Evolutionary conservation across 176 grass and related monocot species (phyloP).

Genomic region (Metroxylon sagu): DNA sequence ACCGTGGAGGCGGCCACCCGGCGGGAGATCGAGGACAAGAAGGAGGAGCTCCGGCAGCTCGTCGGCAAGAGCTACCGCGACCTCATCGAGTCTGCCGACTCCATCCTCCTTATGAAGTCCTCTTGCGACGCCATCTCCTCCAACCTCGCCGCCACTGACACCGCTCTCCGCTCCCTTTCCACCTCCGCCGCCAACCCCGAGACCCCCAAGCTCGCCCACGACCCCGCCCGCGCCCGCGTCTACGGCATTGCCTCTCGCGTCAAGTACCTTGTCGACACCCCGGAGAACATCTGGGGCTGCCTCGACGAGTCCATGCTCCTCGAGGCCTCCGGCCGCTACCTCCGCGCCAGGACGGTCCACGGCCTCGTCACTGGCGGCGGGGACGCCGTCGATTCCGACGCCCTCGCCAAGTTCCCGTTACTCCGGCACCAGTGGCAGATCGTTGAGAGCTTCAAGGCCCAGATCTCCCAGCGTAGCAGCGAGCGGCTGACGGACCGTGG

Average conservation of each 20-base stretch:
- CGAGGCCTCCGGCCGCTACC: slow-evolving; percentile 80
- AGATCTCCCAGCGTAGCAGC: slow-evolving; percentile 74
- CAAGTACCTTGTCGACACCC: slow-evolving; percentile 95
- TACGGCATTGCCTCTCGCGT: slow-evolving; percentile 64
- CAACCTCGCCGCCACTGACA: slow-evolving; percentile 55
- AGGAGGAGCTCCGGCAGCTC: slow-evolving; percentile 94
- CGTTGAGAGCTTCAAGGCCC: slow-evolving; percentile 72
- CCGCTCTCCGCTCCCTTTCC: slow-evolving; percentile 62
- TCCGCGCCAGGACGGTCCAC: slow-evolving; percentile 65
- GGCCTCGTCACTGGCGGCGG: slow-evolving; percentile 29
- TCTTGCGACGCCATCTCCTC: slow-evolving; percentile 69
- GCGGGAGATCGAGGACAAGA: slow-evolving; percentile 85
- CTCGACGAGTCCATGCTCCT: slow-evolving; percentile 84
- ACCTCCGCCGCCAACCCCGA: slow-evolving; percentile 23
- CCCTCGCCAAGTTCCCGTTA: slow-evolving; percentile 61
- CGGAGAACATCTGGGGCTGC: slow-evolving; percentile 96
- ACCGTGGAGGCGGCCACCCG: slow-evolving; percentile 44
- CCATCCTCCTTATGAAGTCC: slow-evolving; percentile 84
- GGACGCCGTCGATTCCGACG: slow-evolving; percentile 16
- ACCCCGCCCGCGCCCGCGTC: slow-evolving; percentile 39
- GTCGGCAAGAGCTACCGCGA: slow-evolving; percentile 96
- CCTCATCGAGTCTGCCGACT: slow-evolving; percentile 92
- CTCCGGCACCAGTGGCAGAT: slow-evolving; percentile 88
- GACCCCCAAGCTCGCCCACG: slow-evolving; percentile 11
- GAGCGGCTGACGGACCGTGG: slow-evolving; percentile 67